These are phyloP conservation scores for Aspergillus sojae DNA, from an alignment of 2,329 filamentous ascomycete species.

Conservation along the genomic window DNA sequence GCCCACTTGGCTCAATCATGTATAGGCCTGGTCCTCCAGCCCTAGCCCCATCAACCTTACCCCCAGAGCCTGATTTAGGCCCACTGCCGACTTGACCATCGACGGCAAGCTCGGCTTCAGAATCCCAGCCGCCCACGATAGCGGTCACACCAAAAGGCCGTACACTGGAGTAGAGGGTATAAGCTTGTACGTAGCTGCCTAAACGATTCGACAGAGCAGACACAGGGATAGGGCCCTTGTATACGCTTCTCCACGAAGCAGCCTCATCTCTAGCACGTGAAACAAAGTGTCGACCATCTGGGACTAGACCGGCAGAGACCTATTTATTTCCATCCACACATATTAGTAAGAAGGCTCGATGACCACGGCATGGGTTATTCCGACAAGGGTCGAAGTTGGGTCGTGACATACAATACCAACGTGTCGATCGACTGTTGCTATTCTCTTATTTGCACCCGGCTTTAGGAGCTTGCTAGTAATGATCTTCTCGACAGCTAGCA, in stretches of 20 bases:
- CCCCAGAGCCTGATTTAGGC: constrained; percentile 76
- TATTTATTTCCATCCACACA: constrained; percentile 39
- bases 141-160: constrained; percentile 95
- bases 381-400: background rate
- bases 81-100: constrained; percentile 88
- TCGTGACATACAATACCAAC: constrained; percentile 76
- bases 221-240: constrained; percentile 92
- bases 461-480: constrained; percentile 94
- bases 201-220: constrained; percentile 87
- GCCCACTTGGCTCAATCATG: constrained; percentile 97
- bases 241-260: constrained; percentile 83
- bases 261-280: constrained; percentile 94
- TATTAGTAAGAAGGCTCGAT: constrained; percentile 8
- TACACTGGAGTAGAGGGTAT: constrained; percentile 95
- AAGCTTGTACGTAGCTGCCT: constrained; percentile 94
- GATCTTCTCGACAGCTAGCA: constrained; percentile 95
- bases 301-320: constrained; percentile 92
- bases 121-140: constrained; percentile 92
- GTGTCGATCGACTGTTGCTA: constrained; percentile 91
- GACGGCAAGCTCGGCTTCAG: constrained; percentile 79
- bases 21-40: constrained; percentile 91
- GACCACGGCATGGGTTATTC: background rate
- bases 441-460: constrained; percentile 93
- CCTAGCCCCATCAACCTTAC: constrained; percentile 74
- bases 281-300: constrained; percentile 93